phyloP scores from a whole-genome alignment of 1,284 basidiomycete genomes.

The Ustilago bromivora region DNA sequence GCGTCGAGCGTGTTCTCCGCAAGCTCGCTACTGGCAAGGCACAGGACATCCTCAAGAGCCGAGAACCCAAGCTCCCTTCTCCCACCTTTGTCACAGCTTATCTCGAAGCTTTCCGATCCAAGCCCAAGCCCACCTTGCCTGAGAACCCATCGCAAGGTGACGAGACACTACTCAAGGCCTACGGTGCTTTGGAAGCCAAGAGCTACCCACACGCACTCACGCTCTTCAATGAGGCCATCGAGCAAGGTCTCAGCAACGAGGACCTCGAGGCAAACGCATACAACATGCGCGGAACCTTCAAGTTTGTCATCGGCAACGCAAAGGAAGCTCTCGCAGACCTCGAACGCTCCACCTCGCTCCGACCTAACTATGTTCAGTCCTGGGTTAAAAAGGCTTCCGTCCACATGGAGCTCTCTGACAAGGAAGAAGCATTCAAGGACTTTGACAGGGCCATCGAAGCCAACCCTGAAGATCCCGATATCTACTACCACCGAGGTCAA shows the following conservation, averaged over 20 bases:
- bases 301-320: conserved; percentile 89
- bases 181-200: conserved; percentile 85
- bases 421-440: conserved; percentile 83
- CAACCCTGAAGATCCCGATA: conserved; percentile 89
- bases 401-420: conserved; percentile 85
- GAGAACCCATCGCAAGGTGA: conserved; percentile 83
- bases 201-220: conserved; percentile 87
- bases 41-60: conserved; percentile 78
- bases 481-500: conserved; percentile 99
- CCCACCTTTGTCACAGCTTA: conserved; percentile 95
- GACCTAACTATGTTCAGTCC: conserved; percentile 85
- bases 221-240: conserved; percentile 85
- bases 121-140: conserved; percentile 80
- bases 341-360: conserved; percentile 80
- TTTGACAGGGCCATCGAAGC: conserved; percentile 90
- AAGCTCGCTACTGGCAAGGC: conserved; percentile 82
- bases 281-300: conserved; percentile 86
- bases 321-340: conserved; percentile 87
- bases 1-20: conserved; percentile 93
- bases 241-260: conserved; percentile 83
- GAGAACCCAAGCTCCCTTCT: conserved; percentile 87
- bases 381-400: conserved; percentile 98
- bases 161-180: conserved; percentile 82
- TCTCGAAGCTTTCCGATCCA: conserved; percentile 93
- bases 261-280: conserved; percentile 85